Conservation (phyloP, 2,329 filamentous ascomycete genomes). For the Calonectria ilicicola region DNA sequence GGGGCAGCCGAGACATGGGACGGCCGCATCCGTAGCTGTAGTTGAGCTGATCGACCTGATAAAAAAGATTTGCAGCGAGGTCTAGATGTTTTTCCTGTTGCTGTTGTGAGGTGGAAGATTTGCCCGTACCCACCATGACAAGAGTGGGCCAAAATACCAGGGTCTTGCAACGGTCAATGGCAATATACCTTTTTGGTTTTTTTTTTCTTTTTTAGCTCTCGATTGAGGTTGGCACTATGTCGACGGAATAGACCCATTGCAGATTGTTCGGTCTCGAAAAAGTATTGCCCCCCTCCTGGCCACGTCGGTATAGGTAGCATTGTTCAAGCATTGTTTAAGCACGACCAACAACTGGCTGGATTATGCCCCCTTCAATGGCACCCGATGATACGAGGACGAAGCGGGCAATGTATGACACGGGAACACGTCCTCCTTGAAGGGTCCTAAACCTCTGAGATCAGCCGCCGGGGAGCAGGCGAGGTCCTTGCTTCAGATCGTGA, state of each 20-base stretch:
- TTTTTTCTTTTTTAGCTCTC: conserved; percentile 2
- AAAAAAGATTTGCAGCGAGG: conserved; percentile 2
- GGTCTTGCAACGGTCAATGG: conserved; percentile 29
- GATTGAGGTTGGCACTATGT: background rate
- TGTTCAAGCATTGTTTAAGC: background rate
- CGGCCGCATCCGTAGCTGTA: conserved; percentile 12
- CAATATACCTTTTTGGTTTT: background rate
- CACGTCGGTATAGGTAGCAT: background rate
- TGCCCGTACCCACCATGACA: conserved; percentile 24
- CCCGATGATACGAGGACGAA: background rate
- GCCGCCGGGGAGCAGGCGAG: conserved; percentile 34
- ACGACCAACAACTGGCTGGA: background rate
- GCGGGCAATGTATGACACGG: conserved; percentile 7
- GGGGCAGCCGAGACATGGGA: conserved; percentile 29
- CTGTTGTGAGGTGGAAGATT: conserved; percentile 19
- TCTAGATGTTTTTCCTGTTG: background rate
- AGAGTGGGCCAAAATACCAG: conserved; percentile 23
- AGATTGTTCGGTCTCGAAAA: background rate
- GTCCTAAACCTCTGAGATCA: conserved; percentile 32
- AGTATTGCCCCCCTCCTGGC: background rate
- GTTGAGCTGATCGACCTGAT: background rate
- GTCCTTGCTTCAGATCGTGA: conserved; percentile 33
- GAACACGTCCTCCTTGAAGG: conserved; percentile 18
- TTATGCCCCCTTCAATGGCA: background rate
- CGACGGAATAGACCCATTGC: background rate